These are phyloP conservation scores for Ceriops tagal DNA, from an alignment of 345 rosid genomes.

Conservation along the genomic window DNA sequence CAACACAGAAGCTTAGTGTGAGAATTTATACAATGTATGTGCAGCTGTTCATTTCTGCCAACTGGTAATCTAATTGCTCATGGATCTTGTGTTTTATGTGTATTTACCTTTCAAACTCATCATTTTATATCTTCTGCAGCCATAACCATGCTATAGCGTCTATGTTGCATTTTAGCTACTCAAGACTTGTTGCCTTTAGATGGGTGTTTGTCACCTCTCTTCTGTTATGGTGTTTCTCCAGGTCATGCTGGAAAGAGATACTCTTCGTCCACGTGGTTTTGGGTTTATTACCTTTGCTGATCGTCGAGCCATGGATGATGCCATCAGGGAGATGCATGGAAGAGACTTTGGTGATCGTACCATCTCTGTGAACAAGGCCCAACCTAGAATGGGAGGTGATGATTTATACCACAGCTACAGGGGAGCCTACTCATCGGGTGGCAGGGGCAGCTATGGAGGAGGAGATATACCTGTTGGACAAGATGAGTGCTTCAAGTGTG, in stretches of 20 bases:
- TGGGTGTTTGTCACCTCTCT: conserved; percentile 28
- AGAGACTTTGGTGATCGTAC: conserved; percentile 80
- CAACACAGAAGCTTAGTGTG: too few species aligned
- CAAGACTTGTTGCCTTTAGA: conserved; percentile 19
- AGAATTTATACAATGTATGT: too few species aligned
- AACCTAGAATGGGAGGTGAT: conserved; percentile 79
- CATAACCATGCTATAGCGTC: conserved; percentile 11
- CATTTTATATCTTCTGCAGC: conserved; percentile 1
- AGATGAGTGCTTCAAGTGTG: conserved; percentile 97
- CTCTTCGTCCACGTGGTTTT: conserved; percentile 94
- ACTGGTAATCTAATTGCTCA: background rate
- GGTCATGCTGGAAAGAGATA: conserved; percentile 97
- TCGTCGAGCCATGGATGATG: conserved; percentile 92
- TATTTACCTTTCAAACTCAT: background rate
- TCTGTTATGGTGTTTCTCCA: conserved; percentile 31
- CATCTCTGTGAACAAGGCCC: conserved; percentile 97
- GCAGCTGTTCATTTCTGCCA: too few species aligned
- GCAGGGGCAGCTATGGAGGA: conserved; percentile 63
- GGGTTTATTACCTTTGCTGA: conserved; percentile 93
- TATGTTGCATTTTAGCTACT: conserved; percentile 13
- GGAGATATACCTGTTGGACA: conserved; percentile 72
- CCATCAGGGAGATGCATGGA: conserved; percentile 96
- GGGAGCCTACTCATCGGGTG: conserved; percentile 75
- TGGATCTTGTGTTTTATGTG: background rate
- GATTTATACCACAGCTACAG: conserved; percentile 68